Evolutionary conservation across 2,329 filamentous ascomycete species (phyloP).

Genomic region (Volutella citrinella): DNA sequence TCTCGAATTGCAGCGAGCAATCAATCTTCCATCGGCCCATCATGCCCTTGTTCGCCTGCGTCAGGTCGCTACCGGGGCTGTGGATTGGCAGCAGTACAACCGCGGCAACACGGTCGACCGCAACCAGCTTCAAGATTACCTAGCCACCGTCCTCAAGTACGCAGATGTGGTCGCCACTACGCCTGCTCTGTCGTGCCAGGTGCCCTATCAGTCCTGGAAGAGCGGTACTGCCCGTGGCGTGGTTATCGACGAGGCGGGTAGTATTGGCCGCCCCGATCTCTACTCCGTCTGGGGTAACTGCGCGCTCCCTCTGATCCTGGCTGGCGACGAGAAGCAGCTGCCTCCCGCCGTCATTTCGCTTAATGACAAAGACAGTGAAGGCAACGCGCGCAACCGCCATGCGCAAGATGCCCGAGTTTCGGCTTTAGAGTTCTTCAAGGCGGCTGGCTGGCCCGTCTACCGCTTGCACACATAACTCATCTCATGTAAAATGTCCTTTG

Average conservation of each 20-base stretch:
- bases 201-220: no score
- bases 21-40: no score
- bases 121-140: no score
- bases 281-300: constrained; percentile 22
- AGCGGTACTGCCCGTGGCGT: constrained; percentile 12
- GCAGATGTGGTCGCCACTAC: no score
- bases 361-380: background rate
- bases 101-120: no score
- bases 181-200: no score
- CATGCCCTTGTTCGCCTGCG: no score
- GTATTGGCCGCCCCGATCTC: constrained; percentile 18
- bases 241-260: constrained; percentile 21
- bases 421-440: constrained; percentile 12
- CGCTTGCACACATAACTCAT: constrained; percentile 14
- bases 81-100: no score
- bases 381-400: constrained; percentile 10
- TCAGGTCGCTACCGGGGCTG: no score
- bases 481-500: no score
- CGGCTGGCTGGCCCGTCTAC: constrained; percentile 13
- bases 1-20: no score
- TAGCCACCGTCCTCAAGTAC: no score
- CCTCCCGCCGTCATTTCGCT: constrained; percentile 4
- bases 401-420: constrained; percentile 9
- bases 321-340: constrained; percentile 19
- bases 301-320: constrained; percentile 17